phyloP scores from a whole-genome alignment of 768 basidiomycete species.

The Kwoniella shandongensis region DNA sequence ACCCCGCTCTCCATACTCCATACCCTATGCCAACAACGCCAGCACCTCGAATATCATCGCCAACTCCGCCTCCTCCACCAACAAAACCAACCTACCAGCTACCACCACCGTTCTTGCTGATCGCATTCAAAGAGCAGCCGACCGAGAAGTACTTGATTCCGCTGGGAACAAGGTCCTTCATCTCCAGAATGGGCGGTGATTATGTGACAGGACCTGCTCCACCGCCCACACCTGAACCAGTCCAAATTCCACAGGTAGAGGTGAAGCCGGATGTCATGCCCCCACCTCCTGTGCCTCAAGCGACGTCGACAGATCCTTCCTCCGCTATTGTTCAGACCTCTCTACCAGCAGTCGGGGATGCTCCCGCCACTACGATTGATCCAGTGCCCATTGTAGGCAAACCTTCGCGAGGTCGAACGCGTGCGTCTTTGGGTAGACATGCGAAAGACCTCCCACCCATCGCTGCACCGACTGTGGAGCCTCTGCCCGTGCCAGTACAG shows the following conservation, averaged over 20 bases:
- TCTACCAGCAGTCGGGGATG: not conserved
- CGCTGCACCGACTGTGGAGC: slow-evolving; percentile 1
- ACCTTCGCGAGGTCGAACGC: slow-evolving; percentile 13
- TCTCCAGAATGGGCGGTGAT: slow-evolving; percentile 39
- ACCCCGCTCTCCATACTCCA: not conserved
- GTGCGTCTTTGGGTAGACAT: slow-evolving; percentile 24
- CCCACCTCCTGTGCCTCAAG: not conserved
- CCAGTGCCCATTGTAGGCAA: too few relatives aligned
- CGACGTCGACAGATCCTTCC: not conserved
- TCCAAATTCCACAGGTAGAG: not conserved
- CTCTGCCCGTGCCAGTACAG: not conserved
- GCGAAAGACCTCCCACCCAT: slow-evolving; percentile 17
- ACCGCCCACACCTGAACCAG: slow-evolving; percentile 4
- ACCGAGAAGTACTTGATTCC: slow-evolving; percentile 45
- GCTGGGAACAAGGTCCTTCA: slow-evolving; percentile 29
- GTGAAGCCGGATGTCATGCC: not conserved
- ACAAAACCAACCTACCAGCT: slow-evolving; percentile 35
- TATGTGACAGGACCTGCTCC: slow-evolving; percentile 31
- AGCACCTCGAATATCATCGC: not conserved
- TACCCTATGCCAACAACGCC: slow-evolving; percentile 15
- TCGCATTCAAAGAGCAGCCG: slow-evolving; percentile 41
- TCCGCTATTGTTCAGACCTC: not conserved
- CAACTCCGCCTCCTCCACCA: slow-evolving; percentile 14
- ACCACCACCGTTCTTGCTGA: slow-evolving; percentile 39
- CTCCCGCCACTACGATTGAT: too few relatives aligned